These are phyloP conservation scores for Clarireedia paspali DNA, from an alignment of 2,329 filamentous ascomycete genomes.

Conservation along the genomic window DNA sequence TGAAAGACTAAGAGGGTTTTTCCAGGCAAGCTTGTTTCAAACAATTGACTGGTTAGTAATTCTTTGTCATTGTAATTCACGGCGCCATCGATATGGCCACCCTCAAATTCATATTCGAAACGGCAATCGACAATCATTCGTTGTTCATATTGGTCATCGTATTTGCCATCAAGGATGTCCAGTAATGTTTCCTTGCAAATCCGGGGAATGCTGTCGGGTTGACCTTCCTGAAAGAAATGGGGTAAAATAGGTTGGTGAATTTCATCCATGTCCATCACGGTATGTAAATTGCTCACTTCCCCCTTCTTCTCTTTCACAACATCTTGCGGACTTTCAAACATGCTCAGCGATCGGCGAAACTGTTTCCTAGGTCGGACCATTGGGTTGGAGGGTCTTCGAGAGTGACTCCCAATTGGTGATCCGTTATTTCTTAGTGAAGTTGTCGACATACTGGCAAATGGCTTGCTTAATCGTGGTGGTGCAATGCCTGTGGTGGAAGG, in stretches of 20 bases:
- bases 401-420: slow-evolving; percentile 64
- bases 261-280: slow-evolving; percentile 80
- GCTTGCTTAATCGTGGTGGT: slow-evolving; percentile 55
- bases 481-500: slow-evolving; percentile 46
- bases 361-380: slow-evolving; percentile 75
- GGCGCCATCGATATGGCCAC: slow-evolving; percentile 87
- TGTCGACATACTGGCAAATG: slow-evolving; percentile 52
- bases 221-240: slow-evolving; percentile 73
- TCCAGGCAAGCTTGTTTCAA: slow-evolving; percentile 55
- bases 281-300: slow-evolving; percentile 53
- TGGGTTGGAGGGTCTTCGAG: slow-evolving; percentile 65
- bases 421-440: slow-evolving; percentile 54
- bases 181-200: slow-evolving; percentile 77
- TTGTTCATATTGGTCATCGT: slow-evolving; percentile 66
- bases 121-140: slow-evolving; percentile 90
- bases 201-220: slow-evolving; percentile 79
- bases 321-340: slow-evolving; percentile 91
- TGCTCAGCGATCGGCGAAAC: slow-evolving; percentile 87
- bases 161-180: slow-evolving; percentile 81
- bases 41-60: slow-evolving; percentile 69
- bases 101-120: slow-evolving; percentile 98
- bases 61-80: slow-evolving; percentile 98
- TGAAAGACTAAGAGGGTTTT: slow-evolving; percentile 85
- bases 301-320: slow-evolving; percentile 73
- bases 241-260: slow-evolving; percentile 67